Evolutionary conservation across 495 filamentous ascomycete genomes (phyloP).

Genomic region (Venustampulla echinocandica): DNA sequence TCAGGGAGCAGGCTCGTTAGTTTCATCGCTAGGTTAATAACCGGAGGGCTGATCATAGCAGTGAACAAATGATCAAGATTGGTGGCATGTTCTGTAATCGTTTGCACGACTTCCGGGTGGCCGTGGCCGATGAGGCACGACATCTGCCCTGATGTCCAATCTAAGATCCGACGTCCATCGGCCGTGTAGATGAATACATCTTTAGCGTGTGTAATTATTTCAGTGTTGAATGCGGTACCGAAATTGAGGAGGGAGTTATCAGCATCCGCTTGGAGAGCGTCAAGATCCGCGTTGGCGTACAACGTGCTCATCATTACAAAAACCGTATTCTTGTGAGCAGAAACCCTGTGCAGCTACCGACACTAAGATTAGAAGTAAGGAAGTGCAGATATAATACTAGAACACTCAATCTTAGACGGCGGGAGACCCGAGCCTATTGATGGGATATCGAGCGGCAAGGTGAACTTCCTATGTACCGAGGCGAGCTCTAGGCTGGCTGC

Average conservation of each 20-base stretch:
- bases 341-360: too few species aligned
- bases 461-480: too few species aligned
- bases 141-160: conserved; percentile 48
- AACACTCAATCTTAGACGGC: too few species aligned
- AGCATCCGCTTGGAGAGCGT: too few species aligned
- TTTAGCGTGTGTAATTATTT: conserved; percentile 6
- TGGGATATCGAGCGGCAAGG: too few species aligned
- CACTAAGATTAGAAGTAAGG: too few species aligned
- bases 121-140: conserved; percentile 42
- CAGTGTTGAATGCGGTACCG: conserved; percentile 6
- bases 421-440: too few species aligned
- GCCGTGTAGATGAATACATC: conserved; percentile 28
- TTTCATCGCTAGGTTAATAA: conserved; percentile 33
- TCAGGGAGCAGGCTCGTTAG: conserved; percentile 34
- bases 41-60: conserved; percentile 34
- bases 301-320: too few species aligned
- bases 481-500: too few species aligned
- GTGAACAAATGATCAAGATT: conserved; percentile 37
- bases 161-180: conserved; percentile 53
- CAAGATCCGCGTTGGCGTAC: too few species aligned
- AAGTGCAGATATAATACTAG: too few species aligned
- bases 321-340: too few species aligned
- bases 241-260: conserved; percentile 8
- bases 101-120: conserved; percentile 33
- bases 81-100: conserved; percentile 28